Percentiles rank a stretch among this genome's conserved stretches.
Conservation (phyloP, 2,329 filamentous ascomycete genomes). For the Sclerotinia borealis region DNA sequence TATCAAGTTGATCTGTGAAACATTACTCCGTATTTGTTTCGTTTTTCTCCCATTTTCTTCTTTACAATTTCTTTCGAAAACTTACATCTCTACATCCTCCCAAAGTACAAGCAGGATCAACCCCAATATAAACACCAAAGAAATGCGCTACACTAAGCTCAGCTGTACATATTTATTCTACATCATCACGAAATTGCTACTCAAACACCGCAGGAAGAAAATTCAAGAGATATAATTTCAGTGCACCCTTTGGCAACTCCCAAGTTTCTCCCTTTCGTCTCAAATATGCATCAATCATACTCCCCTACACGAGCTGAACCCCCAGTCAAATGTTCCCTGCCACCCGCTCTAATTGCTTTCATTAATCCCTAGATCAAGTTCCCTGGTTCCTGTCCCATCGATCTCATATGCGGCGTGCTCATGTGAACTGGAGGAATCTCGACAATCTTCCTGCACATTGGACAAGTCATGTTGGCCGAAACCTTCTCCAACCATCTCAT, state of each 20-base stretch:
- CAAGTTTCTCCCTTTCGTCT: neutral
- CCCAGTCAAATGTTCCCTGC: neutral
- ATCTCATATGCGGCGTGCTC: rapidly evolving
- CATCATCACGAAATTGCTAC: neutral
- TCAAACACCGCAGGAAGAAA: neutral
- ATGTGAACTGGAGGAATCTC: neutral
- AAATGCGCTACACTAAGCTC: neutral
- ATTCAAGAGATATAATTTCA: no score
- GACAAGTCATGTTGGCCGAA: neutral
- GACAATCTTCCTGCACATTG: neutral
- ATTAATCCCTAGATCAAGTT: neutral
- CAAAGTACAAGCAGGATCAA: neutral
- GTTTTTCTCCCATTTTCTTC: neutral
- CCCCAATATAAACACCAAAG: neutral
- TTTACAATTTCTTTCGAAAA: neutral
- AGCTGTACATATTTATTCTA: neutral
- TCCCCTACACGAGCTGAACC: no score
- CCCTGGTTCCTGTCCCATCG: rapidly evolving
- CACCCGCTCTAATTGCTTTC: neutral
- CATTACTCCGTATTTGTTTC: neutral
- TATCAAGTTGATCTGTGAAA: neutral
- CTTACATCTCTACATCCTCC: neutral
- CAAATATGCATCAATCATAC: neutral
- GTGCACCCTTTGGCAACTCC: neutral
- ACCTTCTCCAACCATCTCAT: neutral